These are phyloP conservation scores for Trypethelium eluteriae DNA, from an alignment of 495 filamentous ascomycete genomes.

Conservation along the genomic window DNA sequence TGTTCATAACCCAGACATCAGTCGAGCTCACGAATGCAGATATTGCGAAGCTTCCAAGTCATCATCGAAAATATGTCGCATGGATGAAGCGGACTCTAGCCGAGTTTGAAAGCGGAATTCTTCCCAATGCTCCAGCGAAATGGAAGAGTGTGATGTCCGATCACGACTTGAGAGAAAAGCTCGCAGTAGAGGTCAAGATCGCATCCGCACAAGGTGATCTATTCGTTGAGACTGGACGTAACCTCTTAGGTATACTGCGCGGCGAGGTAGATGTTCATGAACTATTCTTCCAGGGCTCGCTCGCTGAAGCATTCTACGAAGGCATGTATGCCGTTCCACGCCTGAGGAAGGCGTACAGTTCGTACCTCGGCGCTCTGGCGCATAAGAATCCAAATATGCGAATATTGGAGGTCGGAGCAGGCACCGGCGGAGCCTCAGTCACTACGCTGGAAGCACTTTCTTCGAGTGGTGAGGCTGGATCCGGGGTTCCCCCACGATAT, in stretches of 20 bases:
- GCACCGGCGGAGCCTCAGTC: constrained; percentile 14
- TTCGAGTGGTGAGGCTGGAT: not conserved
- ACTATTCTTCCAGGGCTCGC: constrained; percentile 13
- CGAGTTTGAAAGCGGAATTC: too few species aligned
- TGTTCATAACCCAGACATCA: too few species aligned
- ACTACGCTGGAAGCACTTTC: not conserved
- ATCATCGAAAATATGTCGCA: too few species aligned
- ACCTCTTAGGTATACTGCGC: constrained; percentile 14
- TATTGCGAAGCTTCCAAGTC: too few species aligned
- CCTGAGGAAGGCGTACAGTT: too few species aligned
- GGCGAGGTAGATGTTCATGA: constrained; percentile 12
- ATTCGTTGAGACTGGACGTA: not conserved
- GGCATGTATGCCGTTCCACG: not conserved
- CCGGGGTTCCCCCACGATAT: not conserved
- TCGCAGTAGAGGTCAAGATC: too few species aligned
- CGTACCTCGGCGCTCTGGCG: not conserved
- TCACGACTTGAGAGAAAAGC: too few species aligned
- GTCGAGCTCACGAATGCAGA: too few species aligned
- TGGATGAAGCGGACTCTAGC: too few species aligned
- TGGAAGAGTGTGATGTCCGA: too few species aligned
- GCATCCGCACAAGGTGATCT: too few species aligned
- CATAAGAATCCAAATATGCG: constrained; percentile 18
- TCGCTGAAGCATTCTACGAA: constrained; percentile 17
- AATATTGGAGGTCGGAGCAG: constrained; percentile 26
- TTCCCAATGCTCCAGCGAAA: too few species aligned